phyloP scores from a whole-genome alignment of 2,329 filamentous ascomycete genomes.

The Colletotrichum acutatum region DNA sequence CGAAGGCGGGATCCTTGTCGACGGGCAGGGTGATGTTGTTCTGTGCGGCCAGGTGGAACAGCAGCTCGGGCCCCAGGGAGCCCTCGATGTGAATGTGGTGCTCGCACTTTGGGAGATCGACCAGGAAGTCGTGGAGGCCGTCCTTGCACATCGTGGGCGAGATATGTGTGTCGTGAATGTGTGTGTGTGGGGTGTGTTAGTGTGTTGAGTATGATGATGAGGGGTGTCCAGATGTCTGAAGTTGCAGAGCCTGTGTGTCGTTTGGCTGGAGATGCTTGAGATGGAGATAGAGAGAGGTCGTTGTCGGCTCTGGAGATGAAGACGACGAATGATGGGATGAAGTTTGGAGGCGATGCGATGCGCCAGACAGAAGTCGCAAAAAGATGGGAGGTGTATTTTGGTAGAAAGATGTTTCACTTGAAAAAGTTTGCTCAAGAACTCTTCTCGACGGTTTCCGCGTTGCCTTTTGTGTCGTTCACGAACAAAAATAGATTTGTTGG shows the following conservation, averaged over 20 bases:
- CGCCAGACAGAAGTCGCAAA: not conserved
- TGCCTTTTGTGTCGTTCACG: slow-evolving; percentile 25
- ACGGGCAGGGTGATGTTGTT: slow-evolving; percentile 73
- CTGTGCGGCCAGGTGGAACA: slow-evolving; percentile 75
- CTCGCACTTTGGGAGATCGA: slow-evolving; percentile 80
- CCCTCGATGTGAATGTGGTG: slow-evolving; percentile 86
- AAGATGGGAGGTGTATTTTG: slow-evolving; percentile 11
- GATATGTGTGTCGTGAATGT: not conserved
- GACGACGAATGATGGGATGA: not conserved
- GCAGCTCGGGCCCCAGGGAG: slow-evolving; percentile 74
- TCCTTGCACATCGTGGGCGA: slow-evolving; percentile 61
- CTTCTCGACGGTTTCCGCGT: not conserved
- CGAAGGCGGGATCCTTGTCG: slow-evolving; percentile 67
- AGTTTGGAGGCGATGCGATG: not conserved
- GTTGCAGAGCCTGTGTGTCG: not conserved
- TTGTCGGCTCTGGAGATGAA: not conserved
- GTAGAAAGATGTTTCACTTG: slow-evolving; percentile 22
- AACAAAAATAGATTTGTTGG: slow-evolving; percentile 24
- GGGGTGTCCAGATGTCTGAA: not conserved
- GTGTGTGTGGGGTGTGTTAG: not conserved
- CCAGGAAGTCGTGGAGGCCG: slow-evolving; percentile 68
- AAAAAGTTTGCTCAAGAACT: slow-evolving; percentile 27
- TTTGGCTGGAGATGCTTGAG: not conserved
- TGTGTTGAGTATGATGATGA: not conserved
- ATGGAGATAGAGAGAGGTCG: not conserved